A percentile compares a stretch with the other conserved stretches of the same genome.
phyloP scores from a whole-genome alignment of 495 filamentous ascomycete species.

The Trichoderma erinaceum region DNA sequence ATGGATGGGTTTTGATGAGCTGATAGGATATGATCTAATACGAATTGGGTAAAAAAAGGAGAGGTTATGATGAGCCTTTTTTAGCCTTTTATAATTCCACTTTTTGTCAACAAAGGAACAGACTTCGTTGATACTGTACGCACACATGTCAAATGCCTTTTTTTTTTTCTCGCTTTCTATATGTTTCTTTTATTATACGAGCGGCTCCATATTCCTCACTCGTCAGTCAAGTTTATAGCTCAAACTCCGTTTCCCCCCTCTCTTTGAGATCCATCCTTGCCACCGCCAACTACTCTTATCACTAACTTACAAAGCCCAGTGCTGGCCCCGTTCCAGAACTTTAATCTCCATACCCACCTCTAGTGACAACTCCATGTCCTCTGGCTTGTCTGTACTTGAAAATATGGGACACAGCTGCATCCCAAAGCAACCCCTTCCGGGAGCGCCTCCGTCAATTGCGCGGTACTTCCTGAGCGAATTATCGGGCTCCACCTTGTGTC shows the following conservation, averaged over 20 bases:
- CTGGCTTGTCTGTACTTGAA: slow-evolving; percentile 22
- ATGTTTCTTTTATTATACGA: neutral
- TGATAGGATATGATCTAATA: neutral
- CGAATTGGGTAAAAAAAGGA: neutral
- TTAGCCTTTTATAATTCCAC: neutral
- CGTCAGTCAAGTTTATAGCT: neutral
- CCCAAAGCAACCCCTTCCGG: slow-evolving; percentile 66
- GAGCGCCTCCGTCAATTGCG: slow-evolving; percentile 67
- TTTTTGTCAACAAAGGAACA: neutral
- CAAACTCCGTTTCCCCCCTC: neutral
- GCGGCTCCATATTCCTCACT: neutral
- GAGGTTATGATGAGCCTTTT: neutral
- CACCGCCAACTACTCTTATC: neutral
- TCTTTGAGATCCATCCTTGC: neutral
- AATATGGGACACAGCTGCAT: slow-evolving; percentile 73
- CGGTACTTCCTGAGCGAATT: slow-evolving; percentile 62
- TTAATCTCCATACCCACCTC: slow-evolving; percentile 41
- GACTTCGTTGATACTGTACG: neutral
- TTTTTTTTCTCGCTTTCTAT: neutral
- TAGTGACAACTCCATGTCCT: slow-evolving; percentile 33
- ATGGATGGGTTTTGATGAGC: slow-evolving; percentile 17
- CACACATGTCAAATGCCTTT: too few relatives aligned
- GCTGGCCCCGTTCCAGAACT: slow-evolving; percentile 33
- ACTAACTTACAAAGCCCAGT: slow-evolving; percentile 20
- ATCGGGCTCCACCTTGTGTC: slow-evolving; percentile 68